Evolutionary conservation across 106 monocot species (phyloP).

Genomic region (Dioscorea alata): DNA sequence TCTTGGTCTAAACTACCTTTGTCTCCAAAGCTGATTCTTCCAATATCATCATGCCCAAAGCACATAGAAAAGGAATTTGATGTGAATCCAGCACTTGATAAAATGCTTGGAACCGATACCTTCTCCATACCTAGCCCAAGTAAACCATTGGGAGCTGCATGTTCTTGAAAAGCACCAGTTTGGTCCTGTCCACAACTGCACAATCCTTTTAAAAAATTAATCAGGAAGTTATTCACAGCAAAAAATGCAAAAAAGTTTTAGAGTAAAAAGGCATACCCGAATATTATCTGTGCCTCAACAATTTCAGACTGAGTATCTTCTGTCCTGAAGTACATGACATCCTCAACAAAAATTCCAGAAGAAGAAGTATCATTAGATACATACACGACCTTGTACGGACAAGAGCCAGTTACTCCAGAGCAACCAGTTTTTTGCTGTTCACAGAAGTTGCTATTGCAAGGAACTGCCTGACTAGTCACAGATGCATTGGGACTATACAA

Average conservation of each 20-base stretch:
- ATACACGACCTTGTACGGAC: slow-evolving; percentile 70
- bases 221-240: too few relatives aligned
- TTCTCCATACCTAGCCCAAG: slow-evolving; percentile 86
- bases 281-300: slow-evolving; percentile 52
- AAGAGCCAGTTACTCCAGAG: slow-evolving; percentile 22
- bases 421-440: slow-evolving; percentile 35
- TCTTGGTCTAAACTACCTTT: slow-evolving; percentile 79
- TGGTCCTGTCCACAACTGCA: slow-evolving; percentile 84
- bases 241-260: too few relatives aligned
- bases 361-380: slow-evolving; percentile 77
- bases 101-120: slow-evolving; percentile 81
- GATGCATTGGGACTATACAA: slow-evolving; percentile 63
- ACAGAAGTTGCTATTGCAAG: slow-evolving; percentile 66
- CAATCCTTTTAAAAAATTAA: neutral
- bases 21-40: slow-evolving; percentile 92
- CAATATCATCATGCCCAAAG: slow-evolving; percentile 60
- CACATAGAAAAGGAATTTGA: slow-evolving; percentile 97
- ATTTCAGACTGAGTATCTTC: slow-evolving; percentile 39
- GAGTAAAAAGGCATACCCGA: slow-evolving; percentile 52
- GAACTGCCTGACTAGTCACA: slow-evolving; percentile 59
- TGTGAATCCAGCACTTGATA: slow-evolving; percentile 62
- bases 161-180: slow-evolving; percentile 83
- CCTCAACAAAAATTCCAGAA: slow-evolving; percentile 71
- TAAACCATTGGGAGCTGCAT: slow-evolving; percentile 89
- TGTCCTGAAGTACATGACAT: slow-evolving; percentile 70